Percentiles rank a stretch among this genome's conserved stretches.
These are phyloP conservation scores for Globisporangium spiculum DNA, from an alignment of 352 stramenopile genomes.

Conservation along the genomic window DNA sequence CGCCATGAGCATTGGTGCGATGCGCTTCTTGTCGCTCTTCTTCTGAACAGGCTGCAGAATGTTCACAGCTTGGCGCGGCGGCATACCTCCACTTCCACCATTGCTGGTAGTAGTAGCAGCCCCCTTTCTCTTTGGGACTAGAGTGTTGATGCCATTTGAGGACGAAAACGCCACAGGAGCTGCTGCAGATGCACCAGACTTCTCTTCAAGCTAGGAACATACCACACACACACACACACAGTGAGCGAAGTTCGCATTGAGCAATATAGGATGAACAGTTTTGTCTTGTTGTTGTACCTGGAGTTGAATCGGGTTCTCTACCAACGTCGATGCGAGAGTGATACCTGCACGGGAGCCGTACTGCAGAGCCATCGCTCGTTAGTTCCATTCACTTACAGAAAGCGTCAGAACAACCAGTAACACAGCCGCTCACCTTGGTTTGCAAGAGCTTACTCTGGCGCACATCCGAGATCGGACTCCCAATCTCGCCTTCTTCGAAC, in stretches of 20 bases:
- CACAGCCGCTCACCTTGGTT: conserved; percentile 40
- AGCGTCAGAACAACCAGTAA: not conserved
- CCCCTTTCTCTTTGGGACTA: conserved; percentile 72
- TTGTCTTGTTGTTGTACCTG: conserved; percentile 30
- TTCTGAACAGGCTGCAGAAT: conserved; percentile 34
- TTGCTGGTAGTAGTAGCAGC: conserved; percentile 1
- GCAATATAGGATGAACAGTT: not conserved
- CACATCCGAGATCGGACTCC: conserved; percentile 60
- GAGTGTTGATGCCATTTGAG: conserved; percentile 31
- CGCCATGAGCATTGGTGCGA: conserved; percentile 43
- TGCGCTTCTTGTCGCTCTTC: conserved; percentile 69
- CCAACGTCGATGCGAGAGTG: conserved; percentile 73
- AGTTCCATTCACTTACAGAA: not conserved
- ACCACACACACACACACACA: no score
- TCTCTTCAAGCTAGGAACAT: conserved; percentile 59
- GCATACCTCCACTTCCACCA: conserved; percentile 1
- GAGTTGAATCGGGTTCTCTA: conserved; percentile 79
- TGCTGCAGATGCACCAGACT: conserved; percentile 21
- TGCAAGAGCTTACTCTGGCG: conserved; percentile 81
- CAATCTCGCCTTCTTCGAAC: conserved; percentile 63
- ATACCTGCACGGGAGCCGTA: conserved; percentile 81
- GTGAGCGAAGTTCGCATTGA: not conserved
- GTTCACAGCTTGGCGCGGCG: conserved; percentile 29
- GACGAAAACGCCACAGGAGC: not conserved
- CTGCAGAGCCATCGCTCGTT: conserved; percentile 23